Evolutionary conservation across 2,329 filamentous ascomycete genomes (phyloP), one percentile per base, ranked within the genome.

Genomic region (Dothiorella sarmentorum): DNA sequence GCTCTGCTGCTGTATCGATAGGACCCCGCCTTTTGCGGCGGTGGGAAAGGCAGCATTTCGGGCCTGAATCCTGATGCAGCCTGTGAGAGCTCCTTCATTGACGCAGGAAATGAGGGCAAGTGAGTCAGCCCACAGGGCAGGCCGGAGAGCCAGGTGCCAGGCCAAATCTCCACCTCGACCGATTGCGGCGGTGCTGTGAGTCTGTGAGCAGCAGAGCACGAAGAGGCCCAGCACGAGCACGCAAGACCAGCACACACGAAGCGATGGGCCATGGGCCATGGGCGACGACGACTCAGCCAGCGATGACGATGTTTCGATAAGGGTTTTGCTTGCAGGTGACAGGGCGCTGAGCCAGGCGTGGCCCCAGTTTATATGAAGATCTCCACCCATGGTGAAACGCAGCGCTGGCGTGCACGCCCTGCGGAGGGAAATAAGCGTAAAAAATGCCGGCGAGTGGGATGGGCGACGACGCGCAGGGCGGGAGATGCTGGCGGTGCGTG

Each of bases 361-460:
- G 56, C 35, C 33, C 27, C 56, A 52, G 35, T 52, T 58, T 51
- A 52, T 52, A 52, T 58, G 56, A 52, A 31, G 44, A 52, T 51
- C 56, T 20, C 33, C 37, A 33, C 29, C 31, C n/a, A 49, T 51
- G 26, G 38, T 58, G 56, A 58, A 58, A 58, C 56, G 37, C 44
- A 47, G 56, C 27, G 52, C n/a, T 44, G 52, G 38, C 52, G 37
- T 26, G 52, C 37, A 42, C 18, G 52, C 26, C n/a, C 52, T 56
- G 52, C 52, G 52, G 52, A 56, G 52, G 33, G 52, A 56, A 56
- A 56, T 43, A 56, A 56, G 52, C 52, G 52, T 44, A 56, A 44
- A 56, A 33, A 55, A n/a, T 4, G 35, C 47, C 47, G 47, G 47
- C 47, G 47, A 52, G 47, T 52, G 47, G 47, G 47, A 52, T 52